Evolutionary conservation across 1,284 basidiomycete species (phyloP), one percentile per base, ranked within the genome.

Genomic region (Ceratobasidium sp.): DNA sequence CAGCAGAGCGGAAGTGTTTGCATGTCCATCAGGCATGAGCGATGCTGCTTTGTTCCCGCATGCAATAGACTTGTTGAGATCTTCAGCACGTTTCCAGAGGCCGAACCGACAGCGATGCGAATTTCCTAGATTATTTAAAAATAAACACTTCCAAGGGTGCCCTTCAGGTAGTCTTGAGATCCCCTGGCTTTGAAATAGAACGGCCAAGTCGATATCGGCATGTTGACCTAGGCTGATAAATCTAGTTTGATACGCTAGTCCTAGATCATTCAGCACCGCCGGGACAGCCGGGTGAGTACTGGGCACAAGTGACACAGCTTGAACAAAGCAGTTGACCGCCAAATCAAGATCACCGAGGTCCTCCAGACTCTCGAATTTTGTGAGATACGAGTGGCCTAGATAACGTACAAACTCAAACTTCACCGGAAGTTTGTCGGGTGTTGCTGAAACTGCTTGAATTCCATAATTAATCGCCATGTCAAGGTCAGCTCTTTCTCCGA

Each of bases 21-120:
- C 65, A 23, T 46, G 38, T 20, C 38, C 20, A 44, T 67, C 44
- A 7, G 65, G 65, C 10, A 44, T 67, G 8, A 67, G 65, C 20
- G 30, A 12, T n/a, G 30, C 55, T 57, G 55, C 55, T 12, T 57
- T 8, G 30, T n/a, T 27, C 8, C n/a, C 10, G n/a, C 23, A 46
- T 10, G 12, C 38, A 44, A 67, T 48, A 23, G 65, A 38, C 33
- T n/a, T 7, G 3, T 48, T 16, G 7, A 67, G n/a, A 27, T 67
- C 65, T 46, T 12, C 38, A 10, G 41, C 10, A 5, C 48, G 20
- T n/a, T 27, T 30, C 20, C 23, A 7, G 14, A 38, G 41, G 8
- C n/a, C 3, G 20, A 64, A 64, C n/a, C 65, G 65, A 67, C 14
- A 46, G 5, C 23, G 38, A 27, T 50, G 23, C 41, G 65, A 64